Evolutionary conservation across 495 filamentous ascomycete species (phyloP).

Genomic region (Neurospora hispaniola): DNA sequence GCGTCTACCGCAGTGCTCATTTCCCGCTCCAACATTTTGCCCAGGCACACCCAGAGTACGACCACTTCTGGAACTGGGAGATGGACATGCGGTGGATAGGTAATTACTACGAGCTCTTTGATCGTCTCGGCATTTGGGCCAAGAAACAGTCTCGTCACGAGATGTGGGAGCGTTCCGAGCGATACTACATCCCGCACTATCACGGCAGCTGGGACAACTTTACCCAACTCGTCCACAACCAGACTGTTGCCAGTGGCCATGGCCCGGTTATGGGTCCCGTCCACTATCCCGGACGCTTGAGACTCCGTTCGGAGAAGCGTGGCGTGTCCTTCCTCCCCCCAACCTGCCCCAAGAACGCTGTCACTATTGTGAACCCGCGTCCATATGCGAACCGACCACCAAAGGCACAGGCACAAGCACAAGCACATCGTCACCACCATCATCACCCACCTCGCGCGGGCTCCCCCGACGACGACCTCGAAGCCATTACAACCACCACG

Average conservation of each 20-base stretch:
- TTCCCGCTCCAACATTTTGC: constrained; percentile 91
- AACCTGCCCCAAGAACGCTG: constrained; percentile 35
- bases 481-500: constrained; percentile 86
- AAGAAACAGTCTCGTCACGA: constrained; percentile 68
- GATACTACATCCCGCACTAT: constrained; percentile 80
- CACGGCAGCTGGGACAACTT: constrained; percentile 91
- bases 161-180: constrained; percentile 80
- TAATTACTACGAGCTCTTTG: constrained; percentile 88
- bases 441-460: not conserved
- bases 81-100: constrained; percentile 91
- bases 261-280: constrained; percentile 71
- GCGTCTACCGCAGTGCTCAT: constrained; percentile 81
- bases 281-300: constrained; percentile 43
- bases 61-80: constrained; percentile 97
- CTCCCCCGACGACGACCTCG: constrained; percentile 56
- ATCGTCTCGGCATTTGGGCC: constrained; percentile 63
- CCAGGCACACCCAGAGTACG: constrained; percentile 80
- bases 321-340: constrained; percentile 47
- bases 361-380: not conserved
- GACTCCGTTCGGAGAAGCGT: constrained; percentile 50
- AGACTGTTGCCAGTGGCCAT: constrained; percentile 45
- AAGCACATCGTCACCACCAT: not conserved
- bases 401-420: not conserved
- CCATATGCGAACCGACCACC: not conserved
- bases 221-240: constrained; percentile 36